Base-by-base conservation (phyloP, 805 yeast genomes). In the Suhomyces tanzawaensis region DNA sequence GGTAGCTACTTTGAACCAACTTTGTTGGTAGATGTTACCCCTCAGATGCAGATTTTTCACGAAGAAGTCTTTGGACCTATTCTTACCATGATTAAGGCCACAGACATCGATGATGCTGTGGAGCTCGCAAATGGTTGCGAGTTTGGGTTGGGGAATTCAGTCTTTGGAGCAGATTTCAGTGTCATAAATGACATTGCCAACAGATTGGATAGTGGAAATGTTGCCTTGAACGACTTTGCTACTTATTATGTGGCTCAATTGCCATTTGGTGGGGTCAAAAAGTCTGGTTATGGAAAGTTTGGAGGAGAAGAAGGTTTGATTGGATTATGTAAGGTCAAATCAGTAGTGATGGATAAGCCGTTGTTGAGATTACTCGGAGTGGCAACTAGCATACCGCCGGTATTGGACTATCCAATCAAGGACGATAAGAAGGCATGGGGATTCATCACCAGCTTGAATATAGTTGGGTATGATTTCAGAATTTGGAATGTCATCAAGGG, bases 301-400 rank as follows among this genome's bases (percentile, higher is more conserved):
- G 96, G 96, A 16, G 99, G 99, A 32, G 95, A 84, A 57, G 99
- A 93, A 69, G 99, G 99, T 2, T 71, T 93, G 29, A 77, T 87
- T 28, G 97, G 96, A 0, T 69, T 93, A 31, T 91, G 98, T 59
- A 73, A 81, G 40, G 85, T 88, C 38, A 93, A 93, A 57, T 81
- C 95, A 30, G 77, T 93, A 3, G 89, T 96, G 43, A 84, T 77
- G 69, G 98, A 93, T 64, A 80, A 77, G 46, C 75, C 83, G 32
- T 81, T 91, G 17, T 77, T 87, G 48, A 47, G 74, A 39, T 51
- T 60, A 27, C 44, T 69, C 12, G 73, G 74, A 4, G 71, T 93
- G 11, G 79, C 89, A 5, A 85, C 95, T 1, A 72, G 78, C 34
- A 89, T 93, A 27, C 99, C 99, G 2, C 77, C 79, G 26, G 88